phyloP scores from a whole-genome alignment of 805 yeast species.

The Saccharomycopsis lassenensis region DNA sequence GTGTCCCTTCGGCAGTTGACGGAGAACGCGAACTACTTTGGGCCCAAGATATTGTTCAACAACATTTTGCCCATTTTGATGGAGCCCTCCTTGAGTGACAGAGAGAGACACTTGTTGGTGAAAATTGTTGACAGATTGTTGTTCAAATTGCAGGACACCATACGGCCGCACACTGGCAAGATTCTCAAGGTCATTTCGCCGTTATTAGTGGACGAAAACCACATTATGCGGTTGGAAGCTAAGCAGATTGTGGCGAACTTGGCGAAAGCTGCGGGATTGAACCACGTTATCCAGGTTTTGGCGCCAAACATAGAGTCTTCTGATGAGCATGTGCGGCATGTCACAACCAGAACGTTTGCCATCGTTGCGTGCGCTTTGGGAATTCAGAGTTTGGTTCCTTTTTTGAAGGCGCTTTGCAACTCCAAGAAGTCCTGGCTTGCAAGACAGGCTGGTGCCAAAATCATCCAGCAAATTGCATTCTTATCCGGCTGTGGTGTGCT shows the following conservation, averaged over 20 bases:
- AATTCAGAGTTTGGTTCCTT: slow-evolving; percentile 59
- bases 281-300: slow-evolving; percentile 66
- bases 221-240: slow-evolving; percentile 65
- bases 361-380: slow-evolving; percentile 77
- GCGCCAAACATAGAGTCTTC: slow-evolving; percentile 74
- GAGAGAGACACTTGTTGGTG: slow-evolving; percentile 72
- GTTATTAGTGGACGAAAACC: slow-evolving; percentile 67
- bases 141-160: slow-evolving; percentile 48
- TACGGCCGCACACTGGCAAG: slow-evolving; percentile 65
- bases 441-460: slow-evolving; percentile 70
- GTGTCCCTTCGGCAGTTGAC: slow-evolving; percentile 54
- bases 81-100: slow-evolving; percentile 64
- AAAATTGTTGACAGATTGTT: slow-evolving; percentile 65
- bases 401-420: slow-evolving; percentile 66
- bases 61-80: slow-evolving; percentile 66
- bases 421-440: slow-evolving; percentile 74
- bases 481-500: slow-evolving; percentile 60
- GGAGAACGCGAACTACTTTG: slow-evolving; percentile 52
- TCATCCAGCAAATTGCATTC: slow-evolving; percentile 65
- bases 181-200: slow-evolving; percentile 71
- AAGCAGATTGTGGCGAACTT: slow-evolving; percentile 66
- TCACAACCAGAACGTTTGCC: slow-evolving; percentile 72
- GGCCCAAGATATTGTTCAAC: slow-evolving; percentile 58
- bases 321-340: slow-evolving; percentile 71
- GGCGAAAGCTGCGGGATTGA: slow-evolving; percentile 72